Percentiles rank a stretch among this genome's conserved stretches.
Conservation (phyloP, 129 eudicot species). For the Oenanthe sinensis region DNA sequence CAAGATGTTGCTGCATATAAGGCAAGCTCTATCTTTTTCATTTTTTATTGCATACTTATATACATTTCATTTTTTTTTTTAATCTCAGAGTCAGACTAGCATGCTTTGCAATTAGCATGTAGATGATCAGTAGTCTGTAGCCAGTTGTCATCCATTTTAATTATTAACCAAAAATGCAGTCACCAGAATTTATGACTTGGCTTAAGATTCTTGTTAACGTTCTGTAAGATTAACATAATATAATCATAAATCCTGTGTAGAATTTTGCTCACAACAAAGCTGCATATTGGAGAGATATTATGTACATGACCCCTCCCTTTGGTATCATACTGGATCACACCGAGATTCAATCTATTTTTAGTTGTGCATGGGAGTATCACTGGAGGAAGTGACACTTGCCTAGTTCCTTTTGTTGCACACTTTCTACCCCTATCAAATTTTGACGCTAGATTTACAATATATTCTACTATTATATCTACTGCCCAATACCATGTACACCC, state of each 20-base stretch:
- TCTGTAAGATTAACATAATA: neutral
- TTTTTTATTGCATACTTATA: neutral
- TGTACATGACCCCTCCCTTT: neutral
- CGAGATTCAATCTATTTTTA: neutral
- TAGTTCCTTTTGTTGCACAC: neutral
- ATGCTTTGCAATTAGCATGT: neutral
- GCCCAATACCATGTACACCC: neutral
- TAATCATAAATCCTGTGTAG: neutral
- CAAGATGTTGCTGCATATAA: constrained; percentile 91
- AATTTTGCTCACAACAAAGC: neutral
- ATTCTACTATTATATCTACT: neutral
- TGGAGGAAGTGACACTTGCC: neutral
- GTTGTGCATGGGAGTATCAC: neutral
- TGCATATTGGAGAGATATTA: neutral
- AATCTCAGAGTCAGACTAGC: neutral
- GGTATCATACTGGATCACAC: neutral
- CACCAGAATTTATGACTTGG: neutral
- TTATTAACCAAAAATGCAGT: neutral
- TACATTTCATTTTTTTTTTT: neutral
- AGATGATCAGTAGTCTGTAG: neutral
- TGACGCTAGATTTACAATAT: neutral
- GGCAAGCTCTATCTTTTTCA: constrained; percentile 33
- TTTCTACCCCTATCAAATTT: neutral
- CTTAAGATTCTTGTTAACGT: neutral
- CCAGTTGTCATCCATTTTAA: neutral